Base-by-base conservation (phyloP, 371 early-diverging fungal species). In the Saksenaea oblongispora region DNA sequence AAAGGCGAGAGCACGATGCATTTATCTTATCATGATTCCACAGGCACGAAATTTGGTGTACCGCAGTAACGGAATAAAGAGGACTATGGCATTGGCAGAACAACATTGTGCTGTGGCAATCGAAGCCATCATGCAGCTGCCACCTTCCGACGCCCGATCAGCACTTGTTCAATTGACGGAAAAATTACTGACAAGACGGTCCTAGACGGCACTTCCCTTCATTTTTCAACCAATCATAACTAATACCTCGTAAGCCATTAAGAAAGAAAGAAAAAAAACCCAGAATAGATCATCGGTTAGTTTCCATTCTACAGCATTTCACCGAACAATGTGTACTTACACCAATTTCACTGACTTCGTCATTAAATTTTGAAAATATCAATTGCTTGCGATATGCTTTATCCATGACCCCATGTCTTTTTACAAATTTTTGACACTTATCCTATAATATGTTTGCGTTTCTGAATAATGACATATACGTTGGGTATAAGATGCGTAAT, bases 41-140 rank as follows among this genome's bases (percentile, higher is more conserved):
- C n/a, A 85, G 85, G 87, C 91, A 34, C 84, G 90, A 75, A 72
- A 83, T 24, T 68, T 89, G 26, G 91, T 93, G 15, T 88, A 88
- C 66, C 75, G 82, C 65, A 90, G 91, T 73, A 71, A 85, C 44
- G 91, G 90, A 8, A 62, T 93, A 28, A 85, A 82, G 60, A 83
- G 86, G 62, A 93, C 93, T 1, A 67, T 79, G 37, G 62, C 62
- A 39, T 60, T 88, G 58, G 90, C 90, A 10, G 77, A 82, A 64
- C 61, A 59, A 13, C 88, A 87, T 65, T 85, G 86, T 55, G 74
- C 84, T 61, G 72, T 73, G 13, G 91, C 93, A 2, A 83, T 78
- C 55, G 76, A 82, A 17, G 80, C 89, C 17, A 66, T 91, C 51
- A 56, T 69, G 37, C 65, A 85, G 54, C 61, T 93, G 31, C 92